A percentile compares a stretch with the other conserved stretches of the same genome.
Conservation (phyloP, 306 rosid species). For the Glycine latifolia region DNA sequence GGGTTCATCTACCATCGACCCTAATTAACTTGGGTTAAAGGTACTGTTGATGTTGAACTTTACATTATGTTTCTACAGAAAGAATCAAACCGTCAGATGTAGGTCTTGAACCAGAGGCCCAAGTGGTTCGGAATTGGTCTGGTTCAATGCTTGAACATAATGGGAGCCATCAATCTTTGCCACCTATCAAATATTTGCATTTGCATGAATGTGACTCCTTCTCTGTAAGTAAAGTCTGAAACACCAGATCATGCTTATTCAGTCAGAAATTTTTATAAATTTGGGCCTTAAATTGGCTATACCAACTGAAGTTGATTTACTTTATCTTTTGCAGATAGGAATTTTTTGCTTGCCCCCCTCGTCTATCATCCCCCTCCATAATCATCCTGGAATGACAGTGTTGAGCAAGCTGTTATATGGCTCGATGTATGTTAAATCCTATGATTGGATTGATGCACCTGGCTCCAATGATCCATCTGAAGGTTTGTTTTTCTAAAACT, state of each 20-base stretch:
- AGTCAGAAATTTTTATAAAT: conserved; percentile 9
- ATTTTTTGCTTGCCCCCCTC: conserved; percentile 95
- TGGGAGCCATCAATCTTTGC: conserved; percentile 67
- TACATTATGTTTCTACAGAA: conserved; percentile 32
- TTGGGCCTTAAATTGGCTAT: conserved; percentile 19
- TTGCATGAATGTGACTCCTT: conserved; percentile 86
- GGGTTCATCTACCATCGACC: too few relatives aligned
- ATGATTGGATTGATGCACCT: conserved; percentile 61
- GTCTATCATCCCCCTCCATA: conserved; percentile 89
- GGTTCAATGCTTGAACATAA: conserved; percentile 58
- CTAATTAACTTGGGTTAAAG: too few relatives aligned
- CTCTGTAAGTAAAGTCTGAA: conserved; percentile 69
- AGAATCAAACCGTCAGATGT: conserved; percentile 60
- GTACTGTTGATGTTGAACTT: too few relatives aligned
- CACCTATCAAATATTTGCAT: conserved; percentile 91
- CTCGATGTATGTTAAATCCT: conserved; percentile 47
- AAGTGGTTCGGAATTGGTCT: conserved; percentile 81
- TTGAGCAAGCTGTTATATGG: conserved; percentile 48
- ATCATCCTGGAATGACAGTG: conserved; percentile 73
- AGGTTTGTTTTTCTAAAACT: conserved; percentile 61
- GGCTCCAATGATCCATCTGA: conserved; percentile 56
- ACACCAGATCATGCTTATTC: conserved; percentile 24
- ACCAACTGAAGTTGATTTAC: conserved; percentile 14
- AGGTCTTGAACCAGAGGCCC: conserved; percentile 70
- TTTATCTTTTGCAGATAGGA: conserved; percentile 72